Base-by-base conservation (phyloP, 1,284 basidiomycete species). In the Boletus sp. region DNA sequence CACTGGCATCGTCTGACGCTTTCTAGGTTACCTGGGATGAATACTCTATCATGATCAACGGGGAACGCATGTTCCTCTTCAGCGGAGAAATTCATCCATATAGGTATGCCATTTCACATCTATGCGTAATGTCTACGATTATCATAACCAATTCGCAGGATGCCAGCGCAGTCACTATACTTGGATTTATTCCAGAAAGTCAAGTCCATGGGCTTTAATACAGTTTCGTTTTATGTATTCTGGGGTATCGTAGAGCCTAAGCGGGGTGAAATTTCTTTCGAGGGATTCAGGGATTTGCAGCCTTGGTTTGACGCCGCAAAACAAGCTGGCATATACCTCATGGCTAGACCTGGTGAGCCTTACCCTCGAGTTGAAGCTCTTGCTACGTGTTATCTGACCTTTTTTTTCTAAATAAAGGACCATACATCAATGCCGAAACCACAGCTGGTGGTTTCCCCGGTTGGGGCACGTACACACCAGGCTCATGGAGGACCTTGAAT, bases 351-450 rank as follows among this genome's bases (percentile, higher is more conserved):
- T 44, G 74, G 73, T 73, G 50, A 44, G 44, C 25, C 1, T 41
- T 33, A 19, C 19, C 34, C 10, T 33, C 19, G 23, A 44, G 13
- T 19, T 10, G 9, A 43, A 12, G 16, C 27, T n/a, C 14, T 34
- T 13, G 9, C 9, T 4, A 16, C 13, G 9, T 20, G 3, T 8
- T 0, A 45, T 40, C 39, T 48, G 16, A 55, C 13, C 4, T 14
- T 26, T 17, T 7, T 30, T 16, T 16, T n/a, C n/a, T n/a, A n/a
- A 38, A 66, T 35, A 30, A 50, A 61, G 59, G 75, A 2, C 75
- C 74, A 5, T 79, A 78, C 51, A 77, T 79, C 60, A 75, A 78
- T 46, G 75, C 78, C 2, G 80, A 82, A 61, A 77, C 73, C 0
- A 71, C 73, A 3, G 78, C 66, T 5, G 74, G 75, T 23, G 76